These are phyloP conservation scores for Wallemia hederae DNA, from an alignment of 1,284 basidiomycete species.

Conservation along the genomic window DNA sequence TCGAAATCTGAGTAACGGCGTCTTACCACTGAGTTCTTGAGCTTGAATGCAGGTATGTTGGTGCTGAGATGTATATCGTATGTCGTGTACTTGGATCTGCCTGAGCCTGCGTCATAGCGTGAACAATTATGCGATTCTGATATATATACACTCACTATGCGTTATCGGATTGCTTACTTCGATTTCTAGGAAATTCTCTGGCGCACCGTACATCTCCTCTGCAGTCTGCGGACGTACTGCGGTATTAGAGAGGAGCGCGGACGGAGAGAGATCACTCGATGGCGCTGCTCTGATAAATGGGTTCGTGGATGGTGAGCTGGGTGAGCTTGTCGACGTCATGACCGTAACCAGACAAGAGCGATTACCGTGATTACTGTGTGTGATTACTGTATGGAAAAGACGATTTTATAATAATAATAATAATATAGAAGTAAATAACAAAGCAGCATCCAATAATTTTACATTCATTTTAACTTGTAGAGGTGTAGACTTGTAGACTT, in stretches of 20 bases:
- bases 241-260: neutral
- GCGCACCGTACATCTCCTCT: conserved; percentile 8
- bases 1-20: conserved; percentile 96
- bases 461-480: neutral
- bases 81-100: conserved; percentile 95
- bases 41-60: conserved; percentile 95
- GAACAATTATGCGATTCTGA: neutral
- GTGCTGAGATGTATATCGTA: conserved; percentile 68
- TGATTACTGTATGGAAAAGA: neutral
- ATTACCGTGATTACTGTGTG: neutral
- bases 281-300: neutral
- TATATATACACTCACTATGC: conserved; percentile 35
- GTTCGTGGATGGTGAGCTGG: neutral
- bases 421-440: neutral
- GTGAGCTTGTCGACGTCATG: neutral
- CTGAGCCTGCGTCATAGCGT: conserved; percentile 32
- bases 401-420: neutral
- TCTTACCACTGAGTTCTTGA: conserved; percentile 75
- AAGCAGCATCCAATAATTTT: neutral
- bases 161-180: conserved; percentile 92
- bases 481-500: too few relatives aligned
- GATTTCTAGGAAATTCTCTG: conserved; percentile 89
- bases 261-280: neutral
- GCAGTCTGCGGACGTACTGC: neutral
- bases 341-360: neutral